These are phyloP conservation scores for Moricandia moricandioides DNA, from an alignment of 345 rosid genomes.

Conservation along the genomic window DNA sequence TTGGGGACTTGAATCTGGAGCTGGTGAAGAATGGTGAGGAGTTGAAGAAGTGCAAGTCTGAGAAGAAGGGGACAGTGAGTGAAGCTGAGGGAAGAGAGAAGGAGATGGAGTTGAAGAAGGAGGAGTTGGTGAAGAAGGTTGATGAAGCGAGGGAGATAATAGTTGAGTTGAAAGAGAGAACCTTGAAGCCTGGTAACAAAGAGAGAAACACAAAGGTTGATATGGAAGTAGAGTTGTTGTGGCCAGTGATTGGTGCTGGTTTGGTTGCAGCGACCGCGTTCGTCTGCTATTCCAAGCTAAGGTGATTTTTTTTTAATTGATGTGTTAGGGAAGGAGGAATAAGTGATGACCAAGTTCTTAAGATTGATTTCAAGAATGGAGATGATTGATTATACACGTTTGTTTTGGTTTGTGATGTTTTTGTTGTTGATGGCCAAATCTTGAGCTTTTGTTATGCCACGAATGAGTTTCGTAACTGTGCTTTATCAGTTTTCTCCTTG, in stretches of 20 bases:
- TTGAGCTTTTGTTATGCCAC: conserved; percentile 4
- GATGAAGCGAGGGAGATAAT: conserved; percentile 43
- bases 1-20: conserved; percentile 44
- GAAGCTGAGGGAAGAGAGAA: conserved; percentile 37
- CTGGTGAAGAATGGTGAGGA: conserved; percentile 36
- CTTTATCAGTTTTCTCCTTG: neutral
- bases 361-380: conserved; percentile 39
- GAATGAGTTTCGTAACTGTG: neutral
- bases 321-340: conserved; percentile 13
- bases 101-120: conserved; percentile 39
- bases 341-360: conserved; percentile 16
- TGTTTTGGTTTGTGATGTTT: conserved; percentile 26
- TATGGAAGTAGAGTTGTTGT: conserved; percentile 35
- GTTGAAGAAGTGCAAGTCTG: conserved; percentile 40
- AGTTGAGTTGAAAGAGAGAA: conserved; percentile 43
- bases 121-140: conserved; percentile 43
- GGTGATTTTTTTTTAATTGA: conserved; percentile 23
- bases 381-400: conserved; percentile 14
- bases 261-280: conserved; percentile 50
- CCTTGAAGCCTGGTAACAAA: conserved; percentile 32
- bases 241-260: conserved; percentile 50
- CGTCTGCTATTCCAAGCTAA: conserved; percentile 45
- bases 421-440: conserved; percentile 19
- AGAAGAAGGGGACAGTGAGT: conserved; percentile 35
- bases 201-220: conserved; percentile 18